A percentile compares a stretch with the other conserved stretches of the same genome.
These are phyloP conservation scores for Yamadazyma dendronema DNA, from an alignment of 1,139 yeast genomes.

Conservation along the genomic window DNA sequence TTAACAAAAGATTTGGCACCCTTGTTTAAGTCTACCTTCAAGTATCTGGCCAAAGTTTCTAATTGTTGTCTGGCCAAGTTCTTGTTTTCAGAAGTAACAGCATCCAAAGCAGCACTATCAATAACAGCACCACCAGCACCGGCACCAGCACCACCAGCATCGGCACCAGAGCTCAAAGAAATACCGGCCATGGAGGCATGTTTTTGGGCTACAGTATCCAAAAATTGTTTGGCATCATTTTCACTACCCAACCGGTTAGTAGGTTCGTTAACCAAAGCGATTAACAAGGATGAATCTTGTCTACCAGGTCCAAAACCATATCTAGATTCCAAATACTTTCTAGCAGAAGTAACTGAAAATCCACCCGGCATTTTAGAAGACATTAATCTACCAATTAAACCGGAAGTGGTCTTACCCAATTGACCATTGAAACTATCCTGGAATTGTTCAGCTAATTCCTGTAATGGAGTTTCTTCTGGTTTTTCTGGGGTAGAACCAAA, in stretches of 20 bases:
- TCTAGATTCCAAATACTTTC: slow-evolving; percentile 85
- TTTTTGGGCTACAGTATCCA: slow-evolving; percentile 78
- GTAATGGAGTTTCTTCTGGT: slow-evolving; percentile 96
- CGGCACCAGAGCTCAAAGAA: slow-evolving; percentile 65
- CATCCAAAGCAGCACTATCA: slow-evolving; percentile 96
- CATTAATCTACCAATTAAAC: slow-evolving; percentile 85
- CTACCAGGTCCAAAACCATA: slow-evolving; percentile 93
- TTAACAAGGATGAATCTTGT: slow-evolving; percentile 83
- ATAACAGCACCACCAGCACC: slow-evolving; percentile 79
- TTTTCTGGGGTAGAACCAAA: slow-evolving; percentile 97
- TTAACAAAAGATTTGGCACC: slow-evolving; percentile 85
- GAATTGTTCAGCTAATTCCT: slow-evolving; percentile 91
- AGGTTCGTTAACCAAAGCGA: slow-evolving; percentile 88
- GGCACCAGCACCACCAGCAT: slow-evolving; percentile 49
- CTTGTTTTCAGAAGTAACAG: slow-evolving; percentile 85
- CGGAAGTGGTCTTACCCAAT: slow-evolving; percentile 89
- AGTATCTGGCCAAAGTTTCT: slow-evolving; percentile 91
- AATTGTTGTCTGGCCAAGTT: slow-evolving; percentile 91
- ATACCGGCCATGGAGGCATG: slow-evolving; percentile 84
- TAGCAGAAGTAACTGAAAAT: slow-evolving; percentile 84
- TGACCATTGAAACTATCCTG: slow-evolving; percentile 87
- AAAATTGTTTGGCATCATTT: slow-evolving; percentile 83
- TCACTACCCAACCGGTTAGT: slow-evolving; percentile 83
- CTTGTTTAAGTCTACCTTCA: slow-evolving; percentile 85
- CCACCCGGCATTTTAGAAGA: slow-evolving; percentile 99